Percentiles rank a stretch among this genome's conserved stretches.
These are phyloP conservation scores for Ophiostoma sp. DNA, from an alignment of 2,329 filamentous ascomycete species.

Conservation along the genomic window DNA sequence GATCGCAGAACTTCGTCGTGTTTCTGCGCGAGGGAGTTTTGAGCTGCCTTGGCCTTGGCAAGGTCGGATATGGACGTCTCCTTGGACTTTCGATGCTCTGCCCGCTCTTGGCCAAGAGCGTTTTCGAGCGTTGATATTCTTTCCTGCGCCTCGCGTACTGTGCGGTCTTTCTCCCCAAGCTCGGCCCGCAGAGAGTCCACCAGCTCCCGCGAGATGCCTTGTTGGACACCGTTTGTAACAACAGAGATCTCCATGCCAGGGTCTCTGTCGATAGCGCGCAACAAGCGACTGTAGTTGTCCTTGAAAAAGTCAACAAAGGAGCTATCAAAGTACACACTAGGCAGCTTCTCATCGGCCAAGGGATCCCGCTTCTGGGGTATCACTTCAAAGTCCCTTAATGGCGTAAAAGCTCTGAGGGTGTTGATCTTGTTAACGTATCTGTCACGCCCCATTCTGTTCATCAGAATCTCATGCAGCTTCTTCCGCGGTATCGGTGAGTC, in stretches of 20 bases:
- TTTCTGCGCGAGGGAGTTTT: constrained; percentile 46
- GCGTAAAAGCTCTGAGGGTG: constrained; percentile 68
- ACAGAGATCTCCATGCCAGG: constrained; percentile 82
- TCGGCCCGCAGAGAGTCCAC: constrained; percentile 79
- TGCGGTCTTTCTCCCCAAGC: constrained; percentile 62
- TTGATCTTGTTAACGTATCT: constrained; percentile 78
- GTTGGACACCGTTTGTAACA: constrained; percentile 70
- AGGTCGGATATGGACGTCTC: constrained; percentile 52
- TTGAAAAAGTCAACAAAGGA: constrained; percentile 91
- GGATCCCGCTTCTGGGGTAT: constrained; percentile 61
- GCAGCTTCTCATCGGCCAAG: constrained; percentile 49
- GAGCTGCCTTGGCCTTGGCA: constrained; percentile 35
- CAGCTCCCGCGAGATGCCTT: constrained; percentile 87
- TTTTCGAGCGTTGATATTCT: constrained; percentile 44
- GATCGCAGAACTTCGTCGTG: constrained; percentile 48
- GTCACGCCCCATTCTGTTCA: constrained; percentile 73
- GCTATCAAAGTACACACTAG: constrained; percentile 79
- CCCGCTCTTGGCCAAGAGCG: constrained; percentile 65
- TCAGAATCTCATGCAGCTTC: constrained; percentile 72
- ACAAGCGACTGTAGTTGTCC: constrained; percentile 83
- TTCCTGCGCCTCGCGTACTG: constrained; percentile 44
- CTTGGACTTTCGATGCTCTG: constrained; percentile 63
- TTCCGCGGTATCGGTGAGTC: constrained; percentile 84
- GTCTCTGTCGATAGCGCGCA: constrained; percentile 82
- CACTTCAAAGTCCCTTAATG: constrained; percentile 86